phyloP scores from a whole-genome alignment of 257 asterid genomes.

The Capsicum rhomboideum region DNA sequence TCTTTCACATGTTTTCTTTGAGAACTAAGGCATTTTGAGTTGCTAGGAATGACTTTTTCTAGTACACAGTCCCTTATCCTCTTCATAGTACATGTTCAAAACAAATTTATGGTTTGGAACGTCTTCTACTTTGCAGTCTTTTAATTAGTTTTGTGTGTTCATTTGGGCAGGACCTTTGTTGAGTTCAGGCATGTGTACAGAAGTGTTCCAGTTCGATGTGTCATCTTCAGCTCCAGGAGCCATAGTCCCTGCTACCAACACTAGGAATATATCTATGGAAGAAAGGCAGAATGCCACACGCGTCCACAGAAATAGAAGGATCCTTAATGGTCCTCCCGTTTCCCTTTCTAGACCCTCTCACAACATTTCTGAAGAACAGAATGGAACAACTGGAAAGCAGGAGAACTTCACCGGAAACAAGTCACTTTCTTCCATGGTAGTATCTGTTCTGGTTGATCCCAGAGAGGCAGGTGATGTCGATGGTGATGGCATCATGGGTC shows the following conservation, averaged over 20 bases:
- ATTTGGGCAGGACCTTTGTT: slow-evolving; percentile 74
- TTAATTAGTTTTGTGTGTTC: not conserved
- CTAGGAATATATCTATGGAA: slow-evolving; percentile 41
- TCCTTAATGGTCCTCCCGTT: slow-evolving; percentile 49
- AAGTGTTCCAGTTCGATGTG: slow-evolving; percentile 90
- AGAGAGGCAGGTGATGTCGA: slow-evolving; percentile 64
- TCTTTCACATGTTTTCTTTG: not conserved
- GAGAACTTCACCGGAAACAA: slow-evolving; percentile 34
- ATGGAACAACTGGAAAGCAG: slow-evolving; percentile 29
- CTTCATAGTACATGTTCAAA: not conserved
- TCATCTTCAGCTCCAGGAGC: slow-evolving; percentile 67
- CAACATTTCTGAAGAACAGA: slow-evolving; percentile 48
- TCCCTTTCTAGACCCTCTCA: slow-evolving; percentile 44
- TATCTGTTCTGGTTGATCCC: slow-evolving; percentile 78
- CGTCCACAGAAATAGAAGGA: slow-evolving; percentile 53
- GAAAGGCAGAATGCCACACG: slow-evolving; percentile 38
- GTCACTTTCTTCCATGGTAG: slow-evolving; percentile 69
- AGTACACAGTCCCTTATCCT: not conserved
- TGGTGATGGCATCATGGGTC: slow-evolving; percentile 62
- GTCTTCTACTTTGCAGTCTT: not conserved
- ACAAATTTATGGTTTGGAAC: not conserved
- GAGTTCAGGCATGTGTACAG: slow-evolving; percentile 90
- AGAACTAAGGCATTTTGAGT: not conserved
- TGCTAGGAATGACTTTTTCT: not conserved
- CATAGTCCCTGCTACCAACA: slow-evolving; percentile 49